Evolutionary conservation across 1,139 yeast genomes (phyloP).

Genomic region (Debaryomyces udenii): DNA sequence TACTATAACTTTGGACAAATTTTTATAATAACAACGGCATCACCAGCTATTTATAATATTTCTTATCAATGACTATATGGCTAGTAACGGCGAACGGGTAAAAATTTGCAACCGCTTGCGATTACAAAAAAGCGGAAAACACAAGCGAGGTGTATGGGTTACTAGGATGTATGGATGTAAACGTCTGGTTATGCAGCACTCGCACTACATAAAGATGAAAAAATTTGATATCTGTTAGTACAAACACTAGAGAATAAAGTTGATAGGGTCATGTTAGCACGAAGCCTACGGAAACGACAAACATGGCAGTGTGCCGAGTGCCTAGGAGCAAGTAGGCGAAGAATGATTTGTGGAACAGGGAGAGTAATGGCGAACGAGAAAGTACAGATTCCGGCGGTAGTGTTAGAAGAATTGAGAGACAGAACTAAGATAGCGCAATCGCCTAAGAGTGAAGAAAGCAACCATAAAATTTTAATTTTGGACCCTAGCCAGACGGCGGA

Average conservation of each 20-base stretch:
- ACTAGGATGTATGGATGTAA: slow-evolving; percentile 1
- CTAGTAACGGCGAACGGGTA: slow-evolving; percentile 5
- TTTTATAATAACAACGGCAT: background rate
- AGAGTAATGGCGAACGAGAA: slow-evolving; percentile 2
- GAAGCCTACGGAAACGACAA: slow-evolving; percentile 4
- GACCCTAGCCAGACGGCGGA: slow-evolving; percentile 21
- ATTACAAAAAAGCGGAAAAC: slow-evolving; percentile 11
- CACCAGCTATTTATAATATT: slow-evolving; percentile 5
- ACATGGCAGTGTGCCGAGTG: too few species aligned
- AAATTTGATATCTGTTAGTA: too few species aligned
- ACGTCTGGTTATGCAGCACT: too few species aligned
- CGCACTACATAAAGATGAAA: too few species aligned
- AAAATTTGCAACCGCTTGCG: slow-evolving; percentile 13
- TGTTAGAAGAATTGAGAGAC: slow-evolving; percentile 23
- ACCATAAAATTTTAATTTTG: slow-evolving; percentile 18
- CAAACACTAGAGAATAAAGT: background rate
- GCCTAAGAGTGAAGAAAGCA: slow-evolving; percentile 12
- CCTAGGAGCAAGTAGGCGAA: background rate
- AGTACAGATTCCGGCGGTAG: slow-evolving; percentile 12
- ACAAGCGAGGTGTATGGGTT: slow-evolving; percentile 16
- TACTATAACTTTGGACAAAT: background rate
- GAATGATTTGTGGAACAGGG: slow-evolving; percentile 1
- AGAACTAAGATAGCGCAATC: slow-evolving; percentile 15
- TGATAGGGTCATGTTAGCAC: slow-evolving; percentile 4
- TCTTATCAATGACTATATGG: slow-evolving; percentile 1